Conservation (phyloP, 177 flowering plant species). For the Vitis hybrid region DNA sequence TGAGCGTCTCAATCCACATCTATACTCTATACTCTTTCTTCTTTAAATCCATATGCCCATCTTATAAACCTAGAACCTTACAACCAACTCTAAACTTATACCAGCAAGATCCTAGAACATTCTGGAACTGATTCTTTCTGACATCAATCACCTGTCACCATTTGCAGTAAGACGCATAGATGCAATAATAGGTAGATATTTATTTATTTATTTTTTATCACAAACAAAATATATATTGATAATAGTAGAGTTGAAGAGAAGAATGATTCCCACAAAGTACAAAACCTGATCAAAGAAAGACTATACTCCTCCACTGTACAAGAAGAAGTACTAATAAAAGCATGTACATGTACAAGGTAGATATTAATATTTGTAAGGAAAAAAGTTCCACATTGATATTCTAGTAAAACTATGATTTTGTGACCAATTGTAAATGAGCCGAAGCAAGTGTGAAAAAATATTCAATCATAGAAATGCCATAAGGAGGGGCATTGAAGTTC, state of each 20-base stretch:
- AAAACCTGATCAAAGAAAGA: too few species aligned
- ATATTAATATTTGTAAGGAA: not conserved
- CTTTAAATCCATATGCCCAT: not conserved
- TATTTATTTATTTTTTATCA: not conserved
- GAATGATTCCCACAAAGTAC: too few species aligned
- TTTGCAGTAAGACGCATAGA: not conserved
- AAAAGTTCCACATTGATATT: not conserved
- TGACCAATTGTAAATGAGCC: not conserved
- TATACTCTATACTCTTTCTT: too few species aligned
- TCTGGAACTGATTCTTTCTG: not conserved
- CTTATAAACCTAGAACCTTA: not conserved
- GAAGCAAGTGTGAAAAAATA: not conserved
- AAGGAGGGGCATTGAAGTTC: not conserved
- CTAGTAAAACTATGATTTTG: not conserved
- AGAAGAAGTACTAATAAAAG: too few species aligned
- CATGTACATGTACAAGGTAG: too few species aligned
- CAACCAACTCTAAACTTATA: not conserved
- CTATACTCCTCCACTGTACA: too few species aligned
- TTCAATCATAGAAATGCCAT: not conserved
- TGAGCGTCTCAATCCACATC: too few species aligned
- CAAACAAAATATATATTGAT: too few species aligned
- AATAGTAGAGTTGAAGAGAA: too few species aligned
- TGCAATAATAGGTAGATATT: not conserved
- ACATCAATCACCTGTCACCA: not conserved
- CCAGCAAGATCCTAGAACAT: not conserved